Evolutionary conservation across 352 stramenopile species (phyloP).

Genomic region (Lagenidium sp.): DNA sequence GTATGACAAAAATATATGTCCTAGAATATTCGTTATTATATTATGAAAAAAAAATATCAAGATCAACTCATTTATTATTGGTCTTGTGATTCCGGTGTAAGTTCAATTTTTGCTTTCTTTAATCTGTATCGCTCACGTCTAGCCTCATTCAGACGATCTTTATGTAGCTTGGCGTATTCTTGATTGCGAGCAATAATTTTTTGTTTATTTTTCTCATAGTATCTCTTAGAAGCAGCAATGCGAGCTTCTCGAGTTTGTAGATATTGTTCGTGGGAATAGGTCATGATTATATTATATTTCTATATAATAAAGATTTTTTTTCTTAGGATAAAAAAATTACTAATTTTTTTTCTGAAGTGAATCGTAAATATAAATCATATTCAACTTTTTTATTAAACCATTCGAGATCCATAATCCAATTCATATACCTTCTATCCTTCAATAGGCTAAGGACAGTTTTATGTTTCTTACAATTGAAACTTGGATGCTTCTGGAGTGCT

Average conservation of each 20-base stretch:
- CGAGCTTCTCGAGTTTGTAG: neutral
- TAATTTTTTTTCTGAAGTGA: neutral
- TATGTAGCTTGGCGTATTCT: neutral
- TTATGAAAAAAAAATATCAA: neutral
- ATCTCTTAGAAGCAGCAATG: neutral
- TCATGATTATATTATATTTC: neutral
- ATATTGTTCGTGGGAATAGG: neutral
- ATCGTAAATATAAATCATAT: neutral
- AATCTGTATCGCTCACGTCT: neutral
- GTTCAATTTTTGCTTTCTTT: neutral
- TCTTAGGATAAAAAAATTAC: conserved; percentile 1
- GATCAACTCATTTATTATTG: neutral
- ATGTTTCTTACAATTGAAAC: neutral
- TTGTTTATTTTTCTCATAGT: neutral
- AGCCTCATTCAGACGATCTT: neutral
- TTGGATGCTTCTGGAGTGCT: neutral
- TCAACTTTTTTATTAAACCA: neutral
- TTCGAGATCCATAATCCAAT: neutral
- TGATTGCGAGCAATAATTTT: neutral
- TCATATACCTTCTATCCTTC: neutral
- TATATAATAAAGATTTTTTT: neutral
- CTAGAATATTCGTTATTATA: neutral
- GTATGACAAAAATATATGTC: neutral
- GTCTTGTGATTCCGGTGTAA: neutral
- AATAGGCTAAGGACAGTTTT: neutral